Percentiles rank a stretch among this genome's conserved stretches.
phyloP scores from a whole-genome alignment of 2,329 filamentous ascomycete genomes.

The Verticillium nubilum region DNA sequence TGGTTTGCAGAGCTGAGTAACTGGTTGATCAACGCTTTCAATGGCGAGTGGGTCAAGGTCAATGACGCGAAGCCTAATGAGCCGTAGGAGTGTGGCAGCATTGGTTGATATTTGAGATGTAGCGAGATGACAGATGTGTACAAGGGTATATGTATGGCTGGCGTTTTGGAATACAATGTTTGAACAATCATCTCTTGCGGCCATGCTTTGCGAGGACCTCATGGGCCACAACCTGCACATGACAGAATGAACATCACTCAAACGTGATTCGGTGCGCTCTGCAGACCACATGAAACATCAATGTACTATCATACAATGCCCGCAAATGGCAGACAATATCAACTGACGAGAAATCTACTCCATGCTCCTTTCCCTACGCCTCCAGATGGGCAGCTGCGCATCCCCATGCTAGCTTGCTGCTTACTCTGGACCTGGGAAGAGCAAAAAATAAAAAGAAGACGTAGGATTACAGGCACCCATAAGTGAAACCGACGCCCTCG shows the following conservation, averaged over 20 bases:
- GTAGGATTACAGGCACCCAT: conserved; percentile 14
- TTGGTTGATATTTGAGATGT: no score
- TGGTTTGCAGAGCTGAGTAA: conserved; percentile 61
- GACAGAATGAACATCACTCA: not conserved
- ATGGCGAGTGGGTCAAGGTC: conserved; percentile 81
- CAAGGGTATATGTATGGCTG: no score
- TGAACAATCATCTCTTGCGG: not conserved
- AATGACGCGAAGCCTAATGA: conserved; percentile 41
- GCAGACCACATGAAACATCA: not conserved
- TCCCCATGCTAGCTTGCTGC: not conserved
- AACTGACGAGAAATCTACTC: conserved; percentile 1
- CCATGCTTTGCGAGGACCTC: no score
- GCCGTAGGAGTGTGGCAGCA: not conserved
- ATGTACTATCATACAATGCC: conserved; percentile 4
- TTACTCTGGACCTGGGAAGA: not conserved
- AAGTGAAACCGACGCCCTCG: conserved; percentile 11
- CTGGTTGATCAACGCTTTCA: conserved; percentile 97
- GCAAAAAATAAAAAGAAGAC: conserved; percentile 7
- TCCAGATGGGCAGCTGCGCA: not conserved
- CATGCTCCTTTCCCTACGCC: not conserved
- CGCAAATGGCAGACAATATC: not conserved
- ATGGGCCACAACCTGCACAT: not conserved
- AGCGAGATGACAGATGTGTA: no score
- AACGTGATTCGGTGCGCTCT: no score
- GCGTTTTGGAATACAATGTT: not conserved